A percentile compares a stretch with the other conserved stretches of the same genome.
These are phyloP conservation scores for Magnolia officinalis DNA, from an alignment of 164 flowering plant species.

Conservation along the genomic window DNA sequence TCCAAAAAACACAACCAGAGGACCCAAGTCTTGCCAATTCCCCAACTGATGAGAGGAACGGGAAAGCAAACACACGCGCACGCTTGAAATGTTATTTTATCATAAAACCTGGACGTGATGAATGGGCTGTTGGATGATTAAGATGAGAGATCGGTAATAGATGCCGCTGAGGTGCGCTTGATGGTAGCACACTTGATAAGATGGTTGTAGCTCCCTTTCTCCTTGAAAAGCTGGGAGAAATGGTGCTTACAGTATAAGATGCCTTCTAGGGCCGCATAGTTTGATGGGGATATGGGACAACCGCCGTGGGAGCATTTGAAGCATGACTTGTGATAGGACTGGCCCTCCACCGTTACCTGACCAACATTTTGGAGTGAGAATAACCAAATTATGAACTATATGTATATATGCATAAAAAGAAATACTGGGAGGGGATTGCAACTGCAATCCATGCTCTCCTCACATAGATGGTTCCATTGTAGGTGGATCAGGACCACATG, in stretches of 20 bases:
- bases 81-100: background rate
- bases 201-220: constrained; percentile 97
- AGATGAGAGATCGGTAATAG: constrained; percentile 39
- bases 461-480: too few species aligned
- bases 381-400: background rate
- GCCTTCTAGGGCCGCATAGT: constrained; percentile 94
- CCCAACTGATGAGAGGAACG: background rate
- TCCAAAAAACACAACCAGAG: background rate
- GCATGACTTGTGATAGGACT: constrained; percentile 85
- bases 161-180: constrained; percentile 49
- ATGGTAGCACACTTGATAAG: constrained; percentile 81
- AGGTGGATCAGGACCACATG: too few species aligned
- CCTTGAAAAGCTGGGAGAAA: constrained; percentile 96
- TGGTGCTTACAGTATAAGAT: constrained; percentile 94
- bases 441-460: too few species aligned
- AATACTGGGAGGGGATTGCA: too few species aligned
- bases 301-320: constrained; percentile 99
- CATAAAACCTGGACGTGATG: background rate
- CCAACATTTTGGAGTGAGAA: constrained; percentile 3
- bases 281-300: constrained; percentile 81
- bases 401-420: too few species aligned
- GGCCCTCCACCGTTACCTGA: constrained; percentile 93
- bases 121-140: background rate
- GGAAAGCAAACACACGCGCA: background rate
- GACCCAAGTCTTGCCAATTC: background rate